Evolutionary conservation across 495 filamentous ascomycete species (phyloP).

Genomic region (Acidomyces sp.): DNA sequence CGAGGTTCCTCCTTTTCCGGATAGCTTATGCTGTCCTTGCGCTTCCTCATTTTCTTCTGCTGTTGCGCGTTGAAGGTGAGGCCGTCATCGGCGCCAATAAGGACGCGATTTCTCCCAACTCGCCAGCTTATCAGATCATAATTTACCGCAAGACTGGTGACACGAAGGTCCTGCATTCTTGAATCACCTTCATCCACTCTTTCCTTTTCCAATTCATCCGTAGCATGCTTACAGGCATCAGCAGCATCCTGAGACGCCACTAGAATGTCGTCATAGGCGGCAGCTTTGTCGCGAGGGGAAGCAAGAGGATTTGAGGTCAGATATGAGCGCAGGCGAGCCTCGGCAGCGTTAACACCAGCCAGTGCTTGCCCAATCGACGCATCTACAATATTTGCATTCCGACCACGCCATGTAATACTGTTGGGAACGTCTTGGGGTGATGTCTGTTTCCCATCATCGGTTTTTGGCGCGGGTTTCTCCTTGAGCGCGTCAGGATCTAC

Average conservation of each 20-base stretch:
- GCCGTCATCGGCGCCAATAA: slow-evolving; percentile 78
- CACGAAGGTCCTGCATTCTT: slow-evolving; percentile 82
- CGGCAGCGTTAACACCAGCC: slow-evolving; percentile 42
- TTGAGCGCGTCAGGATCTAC: slow-evolving; percentile 58
- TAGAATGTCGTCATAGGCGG: slow-evolving; percentile 83
- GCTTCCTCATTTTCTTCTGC: slow-evolving; percentile 32
- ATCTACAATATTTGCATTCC: slow-evolving; percentile 80
- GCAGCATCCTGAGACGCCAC: slow-evolving; percentile 86
- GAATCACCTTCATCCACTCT: slow-evolving; percentile 72
- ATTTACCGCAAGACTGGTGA: slow-evolving; percentile 84
- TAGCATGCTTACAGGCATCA: slow-evolving; percentile 81
- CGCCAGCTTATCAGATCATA: slow-evolving; percentile 89
- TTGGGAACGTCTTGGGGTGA: slow-evolving; percentile 50
- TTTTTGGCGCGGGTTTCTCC: slow-evolving; percentile 38
- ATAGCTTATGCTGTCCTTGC: slow-evolving; percentile 46
- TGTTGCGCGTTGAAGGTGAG: slow-evolving; percentile 42
- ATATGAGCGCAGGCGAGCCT: slow-evolving; percentile 42
- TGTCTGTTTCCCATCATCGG: slow-evolving; percentile 39
- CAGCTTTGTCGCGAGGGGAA: slow-evolving; percentile 45
- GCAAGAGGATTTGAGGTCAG: slow-evolving; percentile 42
- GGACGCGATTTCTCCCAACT: slow-evolving; percentile 78
- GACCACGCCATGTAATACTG: slow-evolving; percentile 74
- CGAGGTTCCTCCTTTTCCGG: slow-evolving; percentile 37
- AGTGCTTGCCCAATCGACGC: slow-evolving; percentile 75
- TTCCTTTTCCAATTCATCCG: slow-evolving; percentile 76